Conservation (phyloP, 805 yeast species). For the Cyberlindnera mississippiensis region DNA sequence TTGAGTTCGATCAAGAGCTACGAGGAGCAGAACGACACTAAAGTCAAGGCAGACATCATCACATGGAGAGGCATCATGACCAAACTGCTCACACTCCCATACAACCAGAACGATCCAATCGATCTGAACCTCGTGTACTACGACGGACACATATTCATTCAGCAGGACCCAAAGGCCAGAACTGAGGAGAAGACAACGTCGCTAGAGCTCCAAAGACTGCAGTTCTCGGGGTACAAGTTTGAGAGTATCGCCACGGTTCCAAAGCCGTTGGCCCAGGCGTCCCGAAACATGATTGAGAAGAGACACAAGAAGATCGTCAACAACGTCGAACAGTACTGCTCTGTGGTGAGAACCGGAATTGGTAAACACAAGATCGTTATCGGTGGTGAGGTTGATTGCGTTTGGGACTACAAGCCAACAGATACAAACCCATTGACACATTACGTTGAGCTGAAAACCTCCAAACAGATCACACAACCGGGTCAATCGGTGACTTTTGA, state of each 20-base stretch:
- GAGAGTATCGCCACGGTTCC: slow-evolving; percentile 73
- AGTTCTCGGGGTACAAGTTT: slow-evolving; percentile 79
- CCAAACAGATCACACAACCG: slow-evolving; percentile 50
- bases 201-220: slow-evolving; percentile 37
- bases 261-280: slow-evolving; percentile 67
- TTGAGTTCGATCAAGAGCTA: slow-evolving; percentile 49
- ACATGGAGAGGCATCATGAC: slow-evolving; percentile 87
- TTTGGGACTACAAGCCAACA: slow-evolving; percentile 72
- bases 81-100: slow-evolving; percentile 64
- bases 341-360: slow-evolving; percentile 82
- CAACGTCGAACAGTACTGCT: slow-evolving; percentile 71
- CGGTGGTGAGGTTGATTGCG: slow-evolving; percentile 93
- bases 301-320: slow-evolving; percentile 58
- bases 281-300: slow-evolving; percentile 64
- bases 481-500: slow-evolving; percentile 66
- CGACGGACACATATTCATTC: slow-evolving; percentile 73
- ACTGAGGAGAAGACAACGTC: slow-evolving; percentile 24
- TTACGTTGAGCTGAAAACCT: slow-evolving; percentile 83
- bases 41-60: slow-evolving; percentile 59
- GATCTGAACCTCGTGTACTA: slow-evolving; percentile 61
- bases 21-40: slow-evolving; percentile 46
- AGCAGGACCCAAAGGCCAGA: slow-evolving; percentile 30
- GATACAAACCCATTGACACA: slow-evolving; percentile 46
- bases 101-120: slow-evolving; percentile 50
- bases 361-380: slow-evolving; percentile 65